Evolutionary conservation across 2,329 filamentous ascomycete genomes (phyloP), one percentile per base, ranked within the genome.

Genomic region (Ophiostoma sp.): DNA sequence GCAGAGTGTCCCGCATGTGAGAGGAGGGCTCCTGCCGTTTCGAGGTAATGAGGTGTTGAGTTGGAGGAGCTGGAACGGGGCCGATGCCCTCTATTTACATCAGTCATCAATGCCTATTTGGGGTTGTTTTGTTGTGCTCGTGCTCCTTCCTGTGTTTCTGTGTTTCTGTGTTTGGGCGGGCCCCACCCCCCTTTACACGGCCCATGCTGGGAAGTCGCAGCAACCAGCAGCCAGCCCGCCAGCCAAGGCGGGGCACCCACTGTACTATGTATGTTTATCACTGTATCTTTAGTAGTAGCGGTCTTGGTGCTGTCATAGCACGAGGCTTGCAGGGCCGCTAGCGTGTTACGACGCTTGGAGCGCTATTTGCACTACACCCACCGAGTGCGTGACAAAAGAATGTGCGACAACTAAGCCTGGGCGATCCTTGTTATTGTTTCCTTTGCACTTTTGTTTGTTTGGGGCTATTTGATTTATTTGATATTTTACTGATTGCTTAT

Each of bases 121-220:
- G 44, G 44, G 44, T 48, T 48, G 44, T 65, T 17, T 65, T 65
- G 62, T 65, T 65, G 33, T 65, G 62, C 33, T 65, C 23, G 52
- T 23, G 52, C 52, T 48, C 44, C 44, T 48, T 64, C 31, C 60
- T 35, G 31, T 64, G 60, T 64, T 41, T 41, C 39, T 41, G 39
- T 41, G 39, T 64, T 64, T 1, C 20, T 6, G 7, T 41, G 39
- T 41, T 57, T 10, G n/a, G 52, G n/a, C n/a, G 52, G 62, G 62
- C 62, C 35, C 33, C 62, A 39, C 62, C 62, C 62, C 33, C 33
- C 62, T 65, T 39, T 23, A 65, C 62, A 65, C 10, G 62, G 33
- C 6, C 57, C 27, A 20, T 62, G 31, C 35, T 17, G 35, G 57
- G 31, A 64, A 65, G 62, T 65, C 62, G 62, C 62, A 65, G 62